A percentile compares a stretch with the other conserved stretches of the same genome.
These are phyloP conservation scores for Cardamine occulta DNA, from an alignment of 345 rosid species.

Conservation along the genomic window DNA sequence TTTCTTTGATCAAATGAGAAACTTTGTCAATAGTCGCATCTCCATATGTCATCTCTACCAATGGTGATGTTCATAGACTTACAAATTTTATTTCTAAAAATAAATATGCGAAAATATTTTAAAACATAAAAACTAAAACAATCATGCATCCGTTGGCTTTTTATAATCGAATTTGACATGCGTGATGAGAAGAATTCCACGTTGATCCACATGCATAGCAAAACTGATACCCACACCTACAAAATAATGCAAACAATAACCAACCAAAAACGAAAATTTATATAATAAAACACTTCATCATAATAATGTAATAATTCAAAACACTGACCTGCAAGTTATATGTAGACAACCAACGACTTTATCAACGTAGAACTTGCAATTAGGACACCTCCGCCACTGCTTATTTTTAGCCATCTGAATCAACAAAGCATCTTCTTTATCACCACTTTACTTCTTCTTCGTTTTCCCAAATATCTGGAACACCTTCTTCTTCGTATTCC, in stretches of 20 bases:
- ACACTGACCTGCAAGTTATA: constrained; percentile 51
- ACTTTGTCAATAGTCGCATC: too few relatives aligned
- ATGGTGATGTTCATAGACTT: too few relatives aligned
- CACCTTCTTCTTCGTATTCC: constrained; percentile 37
- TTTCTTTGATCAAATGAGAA: too few relatives aligned
- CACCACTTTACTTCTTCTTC: constrained; percentile 34
- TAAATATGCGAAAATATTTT: not conserved
- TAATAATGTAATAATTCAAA: not conserved
- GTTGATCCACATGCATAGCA: constrained; percentile 51
- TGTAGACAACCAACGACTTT: constrained; percentile 45
- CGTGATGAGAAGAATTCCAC: constrained; percentile 37
- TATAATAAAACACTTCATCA: not conserved
- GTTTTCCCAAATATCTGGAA: constrained; percentile 41
- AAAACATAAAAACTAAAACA: not conserved
- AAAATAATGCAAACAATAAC: not conserved
- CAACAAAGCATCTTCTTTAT: constrained; percentile 47
- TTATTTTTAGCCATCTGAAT: constrained; percentile 52
- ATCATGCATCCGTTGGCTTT: too few relatives aligned
- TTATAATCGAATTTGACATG: constrained; percentile 4
- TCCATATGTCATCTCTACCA: too few relatives aligned
- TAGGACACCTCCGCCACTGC: constrained; percentile 54
- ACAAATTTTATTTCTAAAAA: too few relatives aligned
- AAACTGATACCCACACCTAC: constrained; percentile 50
- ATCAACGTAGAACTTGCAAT: constrained; percentile 51
- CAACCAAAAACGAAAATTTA: not conserved